A percentile compares a stretch with the other conserved stretches of the same genome.
phyloP scores from a whole-genome alignment of 2,329 filamentous ascomycete species.

The Curvularia sp. region DNA sequence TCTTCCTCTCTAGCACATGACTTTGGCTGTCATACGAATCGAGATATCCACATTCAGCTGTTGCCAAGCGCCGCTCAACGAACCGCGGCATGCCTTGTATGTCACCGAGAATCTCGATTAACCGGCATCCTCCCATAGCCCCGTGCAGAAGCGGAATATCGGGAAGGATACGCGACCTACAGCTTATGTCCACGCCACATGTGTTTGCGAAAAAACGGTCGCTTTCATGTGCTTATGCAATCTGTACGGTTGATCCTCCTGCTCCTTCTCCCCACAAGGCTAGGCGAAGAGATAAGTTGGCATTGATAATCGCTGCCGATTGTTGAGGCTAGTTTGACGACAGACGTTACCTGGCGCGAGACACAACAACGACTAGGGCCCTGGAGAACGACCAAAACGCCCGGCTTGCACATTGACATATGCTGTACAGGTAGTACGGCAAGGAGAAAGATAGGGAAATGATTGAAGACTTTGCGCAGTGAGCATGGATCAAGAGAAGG shows the following conservation, averaged over 20 bases:
- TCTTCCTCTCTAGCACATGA: conserved; percentile 2
- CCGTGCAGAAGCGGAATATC: conserved; percentile 7
- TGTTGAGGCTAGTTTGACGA: conserved; percentile 28
- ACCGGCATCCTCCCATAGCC: conserved; percentile 13
- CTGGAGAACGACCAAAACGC: background rate
- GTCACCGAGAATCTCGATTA: conserved; percentile 13
- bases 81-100: conserved; percentile 20
- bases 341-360: conserved; percentile 11
- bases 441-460: background rate
- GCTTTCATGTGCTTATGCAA: conserved; percentile 29
- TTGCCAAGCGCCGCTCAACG: conserved; percentile 10
- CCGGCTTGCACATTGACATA: background rate
- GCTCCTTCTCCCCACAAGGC: conserved; percentile 1
- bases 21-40: conserved; percentile 9
- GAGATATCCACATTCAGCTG: conserved; percentile 14
- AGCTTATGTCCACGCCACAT: conserved; percentile 18
- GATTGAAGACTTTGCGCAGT: background rate
- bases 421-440: background rate
- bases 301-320: conserved; percentile 17
- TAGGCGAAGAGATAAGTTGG: conserved; percentile 19
- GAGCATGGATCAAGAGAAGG: background rate
- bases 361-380: background rate
- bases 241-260: conserved; percentile 15
- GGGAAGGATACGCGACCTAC: conserved; percentile 15
- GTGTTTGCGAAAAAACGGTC: background rate